phyloP scores from a whole-genome alignment of 805 yeast genomes.

The Suhomyces prunicola region DNA sequence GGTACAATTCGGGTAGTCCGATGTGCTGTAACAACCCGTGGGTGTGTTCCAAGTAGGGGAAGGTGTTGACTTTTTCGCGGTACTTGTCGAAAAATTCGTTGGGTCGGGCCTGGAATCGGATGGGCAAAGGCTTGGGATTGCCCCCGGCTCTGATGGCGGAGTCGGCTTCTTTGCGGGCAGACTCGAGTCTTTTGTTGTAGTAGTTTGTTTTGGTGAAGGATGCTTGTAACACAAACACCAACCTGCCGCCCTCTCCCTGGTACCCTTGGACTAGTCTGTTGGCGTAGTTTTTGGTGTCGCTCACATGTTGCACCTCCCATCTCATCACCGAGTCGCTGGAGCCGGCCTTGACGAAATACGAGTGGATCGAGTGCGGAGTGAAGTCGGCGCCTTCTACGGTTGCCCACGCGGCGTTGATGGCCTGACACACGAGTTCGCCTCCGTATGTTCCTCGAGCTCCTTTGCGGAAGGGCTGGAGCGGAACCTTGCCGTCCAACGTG shows the following conservation, averaged over 20 bases:
- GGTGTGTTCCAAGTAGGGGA: slow-evolving; percentile 24
- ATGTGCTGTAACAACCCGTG: slow-evolving; percentile 26
- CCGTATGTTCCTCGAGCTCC: slow-evolving; percentile 28
- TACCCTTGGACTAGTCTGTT: slow-evolving; percentile 21
- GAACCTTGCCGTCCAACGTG: slow-evolving; percentile 21
- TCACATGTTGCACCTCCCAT: slow-evolving; percentile 22
- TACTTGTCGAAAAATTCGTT: slow-evolving; percentile 9
- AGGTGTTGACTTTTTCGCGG: slow-evolving; percentile 10
- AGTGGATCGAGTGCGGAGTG: slow-evolving; percentile 26
- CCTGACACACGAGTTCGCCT: slow-evolving; percentile 26
- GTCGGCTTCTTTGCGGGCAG: neutral
- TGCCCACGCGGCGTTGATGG: slow-evolving; percentile 27
- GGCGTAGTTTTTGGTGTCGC: slow-evolving; percentile 24
- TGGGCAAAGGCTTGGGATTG: slow-evolving; percentile 1
- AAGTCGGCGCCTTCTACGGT: slow-evolving; percentile 20
- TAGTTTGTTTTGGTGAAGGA: slow-evolving; percentile 22
- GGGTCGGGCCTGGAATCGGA: slow-evolving; percentile 8
- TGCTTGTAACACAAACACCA: slow-evolving; percentile 21
- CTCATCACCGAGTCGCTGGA: slow-evolving; percentile 17
- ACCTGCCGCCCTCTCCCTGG: slow-evolving; percentile 16
- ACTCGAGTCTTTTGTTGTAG: neutral
- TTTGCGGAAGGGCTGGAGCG: slow-evolving; percentile 19
- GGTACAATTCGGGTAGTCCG: slow-evolving; percentile 18
- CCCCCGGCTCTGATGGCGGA: neutral
- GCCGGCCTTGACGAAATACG: slow-evolving; percentile 28